These are phyloP conservation scores for Hamamelis virginiana DNA, from an alignment of 164 flowering plant genomes.

Conservation along the genomic window DNA sequence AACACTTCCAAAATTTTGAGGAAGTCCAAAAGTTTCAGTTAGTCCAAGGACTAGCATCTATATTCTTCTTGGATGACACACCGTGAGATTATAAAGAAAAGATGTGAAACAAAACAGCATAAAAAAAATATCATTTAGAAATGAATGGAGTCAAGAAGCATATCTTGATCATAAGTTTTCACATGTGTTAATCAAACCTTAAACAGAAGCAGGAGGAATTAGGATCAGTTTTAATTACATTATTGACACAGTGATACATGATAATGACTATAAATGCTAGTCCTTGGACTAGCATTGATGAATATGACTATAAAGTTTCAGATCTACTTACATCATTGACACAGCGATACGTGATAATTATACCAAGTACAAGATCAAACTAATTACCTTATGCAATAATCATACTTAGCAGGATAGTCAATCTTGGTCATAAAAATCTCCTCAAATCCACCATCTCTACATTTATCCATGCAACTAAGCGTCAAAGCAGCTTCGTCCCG, in stretches of 20 bases:
- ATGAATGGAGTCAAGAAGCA: background rate
- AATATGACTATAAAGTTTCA: too few relatives aligned
- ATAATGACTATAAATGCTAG: too few relatives aligned
- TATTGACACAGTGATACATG: background rate
- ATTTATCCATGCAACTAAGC: conserved; percentile 56
- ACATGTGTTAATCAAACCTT: background rate
- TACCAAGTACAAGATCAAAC: background rate
- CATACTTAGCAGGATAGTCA: conserved; percentile 81
- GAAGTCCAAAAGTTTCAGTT: background rate
- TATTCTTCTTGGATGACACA: background rate
- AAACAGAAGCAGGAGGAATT: background rate
- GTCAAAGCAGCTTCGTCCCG: conserved; percentile 73
- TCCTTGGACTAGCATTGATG: too few relatives aligned
- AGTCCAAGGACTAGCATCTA: background rate
- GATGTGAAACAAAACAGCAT: background rate
- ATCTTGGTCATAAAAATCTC: conserved; percentile 70
- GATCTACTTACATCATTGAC: too few relatives aligned
- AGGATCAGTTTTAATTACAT: background rate
- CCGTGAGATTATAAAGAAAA: background rate
- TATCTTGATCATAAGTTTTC: background rate
- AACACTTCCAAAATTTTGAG: background rate
- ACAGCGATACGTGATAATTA: background rate
- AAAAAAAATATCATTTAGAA: background rate
- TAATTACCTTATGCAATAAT: conserved; percentile 68
- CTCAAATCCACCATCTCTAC: conserved; percentile 73